A percentile compares a stretch with the other conserved stretches of the same genome.
These are phyloP conservation scores for Teunomyces kruisii DNA, from an alignment of 805 yeast species.

Conservation along the genomic window DNA sequence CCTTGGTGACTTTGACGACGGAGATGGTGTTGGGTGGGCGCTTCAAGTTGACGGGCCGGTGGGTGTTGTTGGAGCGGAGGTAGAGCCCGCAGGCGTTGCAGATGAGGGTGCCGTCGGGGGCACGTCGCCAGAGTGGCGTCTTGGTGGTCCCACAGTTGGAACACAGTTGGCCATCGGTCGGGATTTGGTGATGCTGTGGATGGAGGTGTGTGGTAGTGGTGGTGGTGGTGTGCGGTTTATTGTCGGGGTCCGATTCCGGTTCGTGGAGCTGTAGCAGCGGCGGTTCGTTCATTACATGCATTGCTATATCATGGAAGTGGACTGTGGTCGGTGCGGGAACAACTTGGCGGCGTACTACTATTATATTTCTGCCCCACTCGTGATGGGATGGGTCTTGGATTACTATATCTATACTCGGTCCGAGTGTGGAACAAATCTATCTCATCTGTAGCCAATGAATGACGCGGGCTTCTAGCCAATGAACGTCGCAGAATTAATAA, in stretches of 20 bases:
- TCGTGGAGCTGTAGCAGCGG: not conserved
- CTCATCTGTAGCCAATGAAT: not conserved
- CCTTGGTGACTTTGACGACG: conserved; percentile 42
- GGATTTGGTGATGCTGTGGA: not conserved
- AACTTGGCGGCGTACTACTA: too few species aligned
- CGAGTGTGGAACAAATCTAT: not conserved
- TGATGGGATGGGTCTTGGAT: not conserved
- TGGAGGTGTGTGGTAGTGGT: too few species aligned
- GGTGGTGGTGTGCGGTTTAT: too few species aligned
- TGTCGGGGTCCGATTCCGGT: not conserved
- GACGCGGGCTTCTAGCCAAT: not conserved
- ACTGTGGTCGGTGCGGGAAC: not conserved
- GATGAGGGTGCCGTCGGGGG: conserved; percentile 54
- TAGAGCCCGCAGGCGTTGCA: conserved; percentile 65
- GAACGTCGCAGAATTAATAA: not conserved
- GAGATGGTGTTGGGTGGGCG: conserved; percentile 53
- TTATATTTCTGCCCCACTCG: too few species aligned
- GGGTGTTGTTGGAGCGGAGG: conserved; percentile 57
- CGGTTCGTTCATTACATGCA: not conserved
- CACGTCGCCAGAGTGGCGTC: conserved; percentile 60
- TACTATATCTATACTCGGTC: not conserved
- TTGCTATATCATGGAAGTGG: not conserved
- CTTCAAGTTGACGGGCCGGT: conserved; percentile 65
- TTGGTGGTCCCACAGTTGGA: conserved; percentile 56
- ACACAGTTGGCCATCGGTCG: conserved; percentile 45